Conservation (phyloP, 2,329 filamentous ascomycete species). For the Cercospora sesami region DNA sequence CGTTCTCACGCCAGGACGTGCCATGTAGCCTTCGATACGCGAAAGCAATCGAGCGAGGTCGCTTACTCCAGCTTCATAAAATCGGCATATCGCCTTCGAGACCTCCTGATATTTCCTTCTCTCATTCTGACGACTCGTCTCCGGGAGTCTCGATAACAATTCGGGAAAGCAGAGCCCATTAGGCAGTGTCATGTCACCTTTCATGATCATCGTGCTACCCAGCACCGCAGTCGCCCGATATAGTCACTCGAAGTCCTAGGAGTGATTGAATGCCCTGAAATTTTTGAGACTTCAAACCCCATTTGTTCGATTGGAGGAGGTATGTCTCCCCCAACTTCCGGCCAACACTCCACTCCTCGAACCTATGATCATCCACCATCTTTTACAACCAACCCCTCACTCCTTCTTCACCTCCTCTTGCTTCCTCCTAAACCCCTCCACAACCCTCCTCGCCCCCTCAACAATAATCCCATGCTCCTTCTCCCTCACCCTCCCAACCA, state of each 20-base stretch:
- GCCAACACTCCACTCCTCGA: too few species aligned
- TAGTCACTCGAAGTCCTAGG: too few species aligned
- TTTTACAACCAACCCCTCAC: neutral
- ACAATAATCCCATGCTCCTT: slow-evolving; percentile 79
- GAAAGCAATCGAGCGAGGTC: neutral
- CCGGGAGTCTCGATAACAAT: neutral
- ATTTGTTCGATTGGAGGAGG: too few species aligned
- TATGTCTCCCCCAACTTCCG: too few species aligned
- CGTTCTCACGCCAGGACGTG: neutral
- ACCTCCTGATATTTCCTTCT: neutral
- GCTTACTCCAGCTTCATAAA: neutral
- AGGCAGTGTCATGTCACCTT: too few species aligned
- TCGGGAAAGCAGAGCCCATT: too few species aligned
- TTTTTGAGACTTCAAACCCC: too few species aligned
- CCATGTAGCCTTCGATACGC: neutral
- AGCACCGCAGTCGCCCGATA: too few species aligned
- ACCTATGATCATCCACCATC: neutral
- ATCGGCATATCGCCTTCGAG: too few species aligned
- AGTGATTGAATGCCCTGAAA: too few species aligned
- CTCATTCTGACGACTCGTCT: neutral
- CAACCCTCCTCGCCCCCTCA: slow-evolving; percentile 62
- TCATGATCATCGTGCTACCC: too few species aligned
- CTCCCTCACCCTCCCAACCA: slow-evolving; percentile 72
- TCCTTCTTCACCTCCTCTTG: neutral
- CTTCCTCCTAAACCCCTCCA: slow-evolving; percentile 37